Evolutionary conservation across 257 asterid genomes (phyloP).

Genomic region (Plantago elongata): DNA sequence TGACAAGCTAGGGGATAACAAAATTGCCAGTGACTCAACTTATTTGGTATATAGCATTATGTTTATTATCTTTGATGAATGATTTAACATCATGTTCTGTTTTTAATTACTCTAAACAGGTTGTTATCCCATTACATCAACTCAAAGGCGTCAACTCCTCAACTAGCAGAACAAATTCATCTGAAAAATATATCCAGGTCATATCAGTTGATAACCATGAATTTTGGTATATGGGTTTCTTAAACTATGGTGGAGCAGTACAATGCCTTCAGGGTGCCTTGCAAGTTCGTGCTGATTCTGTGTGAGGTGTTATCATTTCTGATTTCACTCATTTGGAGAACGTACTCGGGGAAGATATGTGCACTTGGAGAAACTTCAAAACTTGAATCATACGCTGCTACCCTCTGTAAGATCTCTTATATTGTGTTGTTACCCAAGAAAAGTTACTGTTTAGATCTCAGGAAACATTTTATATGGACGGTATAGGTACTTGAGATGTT

Average conservation of each 20-base stretch:
- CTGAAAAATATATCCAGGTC: conserved; percentile 81
- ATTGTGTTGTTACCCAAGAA: conserved; percentile 18
- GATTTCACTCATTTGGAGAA: conserved; percentile 7
- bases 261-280: conserved; percentile 58
- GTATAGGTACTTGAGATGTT: conserved; percentile 17
- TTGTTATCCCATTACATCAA: conserved; percentile 86
- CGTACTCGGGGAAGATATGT: conserved; percentile 14
- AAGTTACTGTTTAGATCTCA: neutral
- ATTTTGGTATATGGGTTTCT: conserved; percentile 94
- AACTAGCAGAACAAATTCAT: conserved; percentile 59
- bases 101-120: conserved; percentile 36
- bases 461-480: conserved; percentile 14
- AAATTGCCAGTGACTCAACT: neutral
- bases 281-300: conserved; percentile 34
- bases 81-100: neutral
- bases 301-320: conserved; percentile 21
- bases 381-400: conserved; percentile 4
- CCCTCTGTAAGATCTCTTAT: conserved; percentile 18
- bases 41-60: neutral
- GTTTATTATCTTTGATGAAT: neutral
- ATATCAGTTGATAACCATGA: conserved; percentile 90
- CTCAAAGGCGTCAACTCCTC: conserved; percentile 84
- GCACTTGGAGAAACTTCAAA: conserved; percentile 10
- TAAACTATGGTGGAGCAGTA: conserved; percentile 69
- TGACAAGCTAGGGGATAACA: neutral